These are phyloP conservation scores for Teunomyces tritomae DNA, from an alignment of 805 yeast species.

Conservation along the genomic window DNA sequence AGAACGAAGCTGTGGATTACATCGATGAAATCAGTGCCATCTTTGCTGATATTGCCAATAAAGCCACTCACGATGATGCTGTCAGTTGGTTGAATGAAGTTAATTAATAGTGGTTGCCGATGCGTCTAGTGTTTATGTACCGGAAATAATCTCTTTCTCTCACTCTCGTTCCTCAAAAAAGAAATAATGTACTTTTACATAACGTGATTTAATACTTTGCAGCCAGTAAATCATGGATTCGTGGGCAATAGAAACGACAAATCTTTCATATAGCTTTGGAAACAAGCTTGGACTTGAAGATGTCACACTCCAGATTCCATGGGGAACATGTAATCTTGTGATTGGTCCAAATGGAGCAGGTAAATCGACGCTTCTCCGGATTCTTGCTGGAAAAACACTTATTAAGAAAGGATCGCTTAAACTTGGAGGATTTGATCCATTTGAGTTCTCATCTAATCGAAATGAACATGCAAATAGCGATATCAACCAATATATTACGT, in stretches of 20 bases:
- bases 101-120: background rate
- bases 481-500: slow-evolving; percentile 58
- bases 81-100: slow-evolving; percentile 18
- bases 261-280: slow-evolving; percentile 67
- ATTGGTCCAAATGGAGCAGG: slow-evolving; percentile 98
- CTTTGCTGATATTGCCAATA: slow-evolving; percentile 20
- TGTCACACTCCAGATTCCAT: slow-evolving; percentile 58
- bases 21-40: slow-evolving; percentile 14
- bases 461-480: slow-evolving; percentile 42
- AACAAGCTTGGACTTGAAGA: slow-evolving; percentile 65
- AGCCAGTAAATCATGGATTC: slow-evolving; percentile 1
- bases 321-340: slow-evolving; percentile 72
- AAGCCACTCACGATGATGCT: slow-evolving; percentile 19
- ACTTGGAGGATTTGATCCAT: slow-evolving; percentile 88
- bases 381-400: slow-evolving; percentile 88
- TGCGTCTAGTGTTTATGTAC: background rate
- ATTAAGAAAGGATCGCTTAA: slow-evolving; percentile 67
- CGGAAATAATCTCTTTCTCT: background rate
- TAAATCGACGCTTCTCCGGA: slow-evolving; percentile 79
- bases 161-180: background rate
- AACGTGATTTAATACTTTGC: too few species aligned
- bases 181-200: too few species aligned
- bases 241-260: slow-evolving; percentile 57
- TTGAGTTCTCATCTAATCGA: slow-evolving; percentile 54
- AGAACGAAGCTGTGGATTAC: slow-evolving; percentile 11